Evolutionary conservation across 495 filamentous ascomycete genomes (phyloP), one percentile per base, ranked within the genome.

Genomic region (Podospora appendiculata): DNA sequence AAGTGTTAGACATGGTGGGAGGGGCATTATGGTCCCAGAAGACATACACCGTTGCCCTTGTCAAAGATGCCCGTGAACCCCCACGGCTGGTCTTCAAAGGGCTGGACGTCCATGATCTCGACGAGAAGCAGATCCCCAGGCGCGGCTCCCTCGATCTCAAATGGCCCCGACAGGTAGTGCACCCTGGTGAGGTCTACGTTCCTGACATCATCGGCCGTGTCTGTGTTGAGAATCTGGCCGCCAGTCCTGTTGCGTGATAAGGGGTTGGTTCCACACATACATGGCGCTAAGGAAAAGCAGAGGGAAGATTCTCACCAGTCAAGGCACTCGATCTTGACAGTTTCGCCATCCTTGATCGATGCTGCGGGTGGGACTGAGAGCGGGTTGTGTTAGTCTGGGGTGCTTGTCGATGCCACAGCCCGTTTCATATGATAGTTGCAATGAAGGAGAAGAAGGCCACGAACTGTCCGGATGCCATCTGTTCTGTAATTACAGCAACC

Each of bases 91-190:
- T 93, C 83, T 60, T 90, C 74, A 57, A 94, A 84, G 8, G 91
- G 91, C 66, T 96, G 91, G 3, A 96, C 92, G 56, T 96, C 92
- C 71, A 95, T 92, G 54, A 97, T 95, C 69, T 97, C 90, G 4
- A 95, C 89, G 0, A 94, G 63, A 1, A 97, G 76, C 8, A 96
- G 72, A 63, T 96, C 92, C 0, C 92, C 92, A 0, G 91, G 91
- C 61, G 87, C 80, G 4, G 92, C 91, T 1, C 80, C 85, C 58
- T 90, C 87, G 49, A 97, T 79, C 57, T 95, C 89, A 58, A 97
- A 96, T 0, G 92, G 92, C 0, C 92, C 92, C 0, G 86, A 90
- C 3, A 97, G 78, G 64, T 94, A 96, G 67, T 97, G 92, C 19
- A 91, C 76, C 48, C 76, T 74, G 8, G 87, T 94, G 4, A 97